A percentile compares a stretch with the other conserved stretches of the same genome.
phyloP scores from a whole-genome alignment of 129 eudicot species.

The Rutidosis leptorrhynchoides region DNA sequence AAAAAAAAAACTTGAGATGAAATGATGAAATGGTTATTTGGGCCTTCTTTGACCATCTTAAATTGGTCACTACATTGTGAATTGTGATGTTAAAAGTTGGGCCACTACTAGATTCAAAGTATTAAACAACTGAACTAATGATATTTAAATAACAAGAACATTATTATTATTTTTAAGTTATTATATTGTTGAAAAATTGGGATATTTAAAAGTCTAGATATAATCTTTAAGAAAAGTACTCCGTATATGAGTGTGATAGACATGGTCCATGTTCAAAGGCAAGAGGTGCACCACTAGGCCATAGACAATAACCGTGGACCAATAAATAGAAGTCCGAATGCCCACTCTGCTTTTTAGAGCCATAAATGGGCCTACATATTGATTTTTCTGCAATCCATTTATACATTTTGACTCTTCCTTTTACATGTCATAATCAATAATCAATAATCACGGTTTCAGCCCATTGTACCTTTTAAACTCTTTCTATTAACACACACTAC shows the following conservation, averaged over 20 bases:
- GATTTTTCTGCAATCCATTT: constrained; percentile 21
- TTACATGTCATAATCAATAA: constrained; percentile 24
- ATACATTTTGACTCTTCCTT: constrained; percentile 7
- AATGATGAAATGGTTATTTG: neutral
- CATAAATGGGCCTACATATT: constrained; percentile 21
- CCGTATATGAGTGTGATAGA: constrained; percentile 7
- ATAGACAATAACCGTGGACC: constrained; percentile 20
- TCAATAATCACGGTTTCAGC: constrained; percentile 2
- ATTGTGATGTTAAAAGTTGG: neutral
- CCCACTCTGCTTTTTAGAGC: constrained; percentile 12
- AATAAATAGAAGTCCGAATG: constrained; percentile 21
- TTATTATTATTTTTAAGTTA: too few relatives aligned
- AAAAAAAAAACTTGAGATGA: neutral
- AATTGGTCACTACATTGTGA: neutral
- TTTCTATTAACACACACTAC: neutral
- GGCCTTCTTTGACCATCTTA: neutral
- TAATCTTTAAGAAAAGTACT: constrained; percentile 15
- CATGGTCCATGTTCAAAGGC: constrained; percentile 18
- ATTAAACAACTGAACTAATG: too few relatives aligned
- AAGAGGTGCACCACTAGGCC: constrained; percentile 22
- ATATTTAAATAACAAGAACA: too few relatives aligned
- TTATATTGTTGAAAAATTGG: too few relatives aligned
- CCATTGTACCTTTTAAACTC: neutral
- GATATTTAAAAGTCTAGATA: constrained; percentile 13
- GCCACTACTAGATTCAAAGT: too few relatives aligned